Conservation (phyloP, 1,284 basidiomycete genomes). For the Ustilago lituana region DNA sequence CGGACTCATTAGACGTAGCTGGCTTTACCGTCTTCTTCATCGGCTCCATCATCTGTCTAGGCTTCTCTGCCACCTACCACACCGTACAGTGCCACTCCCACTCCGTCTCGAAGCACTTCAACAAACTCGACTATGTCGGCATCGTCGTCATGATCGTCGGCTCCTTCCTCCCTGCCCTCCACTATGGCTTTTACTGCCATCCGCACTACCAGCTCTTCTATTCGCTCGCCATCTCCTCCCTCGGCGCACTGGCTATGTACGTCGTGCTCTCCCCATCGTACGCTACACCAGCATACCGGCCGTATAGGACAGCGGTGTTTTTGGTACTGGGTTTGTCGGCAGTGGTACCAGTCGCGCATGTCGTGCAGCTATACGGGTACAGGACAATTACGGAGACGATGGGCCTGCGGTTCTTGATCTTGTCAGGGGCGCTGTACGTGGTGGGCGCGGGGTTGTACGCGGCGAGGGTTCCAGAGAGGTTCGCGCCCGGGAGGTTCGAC, state of each 20-base stretch:
- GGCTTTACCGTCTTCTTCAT: conserved; percentile 77
- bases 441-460: conserved; percentile 69
- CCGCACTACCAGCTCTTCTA: conserved; percentile 53
- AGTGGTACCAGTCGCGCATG: conserved; percentile 77
- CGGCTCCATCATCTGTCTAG: conserved; percentile 80
- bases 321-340: conserved; percentile 80
- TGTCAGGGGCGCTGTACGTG: conserved; percentile 57
- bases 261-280: conserved; percentile 84
- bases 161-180: conserved; percentile 73
- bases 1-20: conserved; percentile 75
- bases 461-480: conserved; percentile 81
- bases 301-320: conserved; percentile 82
- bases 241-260: conserved; percentile 77
- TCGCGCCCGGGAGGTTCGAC: conserved; percentile 82
- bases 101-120: conserved; percentile 69
- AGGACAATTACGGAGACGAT: conserved; percentile 55
- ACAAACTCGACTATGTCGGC: conserved; percentile 67
- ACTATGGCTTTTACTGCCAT: conserved; percentile 65
- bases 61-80: conserved; percentile 81
- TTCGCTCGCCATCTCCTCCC: conserved; percentile 70
- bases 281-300: conserved; percentile 78
- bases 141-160: conserved; percentile 76
- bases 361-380: conserved; percentile 70
- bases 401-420: conserved; percentile 52
- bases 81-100: conserved; percentile 79